Base-by-base conservation (phyloP, 768 basidiomycete genomes). In the Rhodotorula kratochvilovae region DNA sequence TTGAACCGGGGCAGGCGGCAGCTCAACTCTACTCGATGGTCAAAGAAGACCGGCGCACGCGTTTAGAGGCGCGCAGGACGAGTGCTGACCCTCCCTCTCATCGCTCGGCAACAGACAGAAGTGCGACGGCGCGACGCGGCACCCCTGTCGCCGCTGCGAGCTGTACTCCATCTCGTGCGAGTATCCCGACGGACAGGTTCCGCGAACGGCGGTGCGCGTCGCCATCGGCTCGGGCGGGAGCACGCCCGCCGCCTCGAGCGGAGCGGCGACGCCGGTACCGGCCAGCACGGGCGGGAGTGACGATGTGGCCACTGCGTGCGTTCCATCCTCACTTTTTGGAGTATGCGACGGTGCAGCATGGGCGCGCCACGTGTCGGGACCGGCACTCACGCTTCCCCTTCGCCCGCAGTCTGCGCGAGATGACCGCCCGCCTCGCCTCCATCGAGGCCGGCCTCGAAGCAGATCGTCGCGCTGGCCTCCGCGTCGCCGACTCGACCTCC, bases 361-460 rank as follows among this genome's bases (percentile, higher is more conserved):
- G n/a, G n/a, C n/a, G n/a, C 13, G 39, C 39, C 6, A 13, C 39
- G 39, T 39, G 39, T 7, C 6, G 39, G 39, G 8, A 39, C 39
- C 11, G 11, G 31, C 0, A 6, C 63, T 54, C 12, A 29, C 43
- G n/a, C 5, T 8, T 11, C 29, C 21, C 21, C 29, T 10, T 33
- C 19, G 8, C 15, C 5, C 13, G 5, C 59, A 70, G 64, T 0
- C 27, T 71, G 2, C 65, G 70, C 21, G 70, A 71, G 27, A 63
- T 71, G 56, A 63, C 19, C 45, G 70, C 61, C 1, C 70, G 70
- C 6, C 56, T 71, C 25, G 50, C 42, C 1, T 46, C 70, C 5
- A 71, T 71, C 29, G 70, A 71, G 36, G 50, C 54, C n/a, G 70
- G 70, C 1, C 70, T 71, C 48, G 70, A 71, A 1, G 33, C 56